Evolutionary conservation across 371 early-diverging fungal species (phyloP), one percentile per base, ranked within the genome.

Genomic region (Mucor racemosus): DNA sequence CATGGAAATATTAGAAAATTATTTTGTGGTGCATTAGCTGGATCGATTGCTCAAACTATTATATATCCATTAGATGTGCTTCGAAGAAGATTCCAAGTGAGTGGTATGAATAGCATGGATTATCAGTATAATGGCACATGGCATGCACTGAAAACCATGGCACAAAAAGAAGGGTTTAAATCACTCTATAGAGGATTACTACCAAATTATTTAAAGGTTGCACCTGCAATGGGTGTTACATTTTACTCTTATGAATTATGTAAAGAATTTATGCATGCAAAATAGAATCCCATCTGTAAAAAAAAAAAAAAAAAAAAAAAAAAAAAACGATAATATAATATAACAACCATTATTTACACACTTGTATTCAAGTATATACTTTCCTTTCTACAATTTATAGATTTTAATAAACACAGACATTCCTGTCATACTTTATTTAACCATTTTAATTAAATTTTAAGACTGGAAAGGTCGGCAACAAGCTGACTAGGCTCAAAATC

Each of bases 1-100:
- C 90, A 91, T 7, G 84, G 90, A 5, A 85, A 88, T 40, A 73
- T 77, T 13, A 81, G 84, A 73, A 91, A 92, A 73, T 73, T 97
- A 39, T 58, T 90, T 0, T 94, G 95, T 65, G 97, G 97, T 60
- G 97, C 95, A 5, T 70, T 93, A 58, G 96, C 94, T 21, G 97
- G 97, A 15, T 90, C 94, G 60, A 88, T 94, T 71, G 92, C 93
- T 7, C 97, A 97, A 76, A 93, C 94, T 3, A 85, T 93, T 36
- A 95, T 95, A 10, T 97, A 96, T 73, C 97, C 97, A 31, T 79
- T 97, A 63, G 81, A 78, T 77, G 91, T 95, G 3, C 75, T 95
- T 50, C 86, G 96, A 21, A 84, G 96, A 48, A 84, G 93, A 50
- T 90, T 95, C 87, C 96, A 95, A 76, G 92, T 94, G 62, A 91